Evolutionary conservation across 495 filamentous ascomycete species (phyloP), one percentile per base, ranked within the genome.

Genomic region (Ascobolus immersus): DNA sequence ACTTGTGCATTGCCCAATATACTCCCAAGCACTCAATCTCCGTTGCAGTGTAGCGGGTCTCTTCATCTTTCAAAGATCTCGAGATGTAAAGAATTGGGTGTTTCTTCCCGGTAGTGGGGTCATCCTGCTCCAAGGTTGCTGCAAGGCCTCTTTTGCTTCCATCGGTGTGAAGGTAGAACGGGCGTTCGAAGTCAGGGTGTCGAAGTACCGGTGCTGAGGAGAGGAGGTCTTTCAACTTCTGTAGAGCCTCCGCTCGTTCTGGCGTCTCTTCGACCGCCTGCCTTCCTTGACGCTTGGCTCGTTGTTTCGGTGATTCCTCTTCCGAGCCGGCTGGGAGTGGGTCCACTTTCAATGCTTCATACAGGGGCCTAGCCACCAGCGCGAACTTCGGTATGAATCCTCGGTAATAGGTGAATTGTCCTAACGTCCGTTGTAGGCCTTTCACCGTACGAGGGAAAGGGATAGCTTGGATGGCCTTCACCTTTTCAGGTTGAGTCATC

Each of bases 381-480:
- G 28, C n/a, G 9, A 38, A 38, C 19, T 32, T 38, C n/a, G 6
- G 6, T 1, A 38, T 38, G n/a, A 38, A 38, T 14, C 32, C 22
- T 6, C 29, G 4, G 12, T 38, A 38, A 21, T 38, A 33, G 12
- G 19, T 17, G 28, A 38, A 38, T 24, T 32, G 29, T 0, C 36
- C 36, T 3, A 38, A 13, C 2, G 32, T 9, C 1, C 27, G 15
- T n/a, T 32, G 20, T 5, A 38, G 3, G 4, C 32, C 28, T 7
- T 31, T 31, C 9, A 38, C n/a, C 3, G 28, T 38, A 5, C 2
- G 11, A 0, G 29, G 36, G 20, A 24, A 10, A 10, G 14, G 12
- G 1, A 38, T 10, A 7, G 23, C 27, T 13, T 8, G 18, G 1
- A 38, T 26, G 2, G 36, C 28, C 18, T 38, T 22, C 8, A 29